Base-by-base conservation (phyloP, 2,329 filamentous ascomycete species). In the Pyricularia pennisetigena region DNA sequence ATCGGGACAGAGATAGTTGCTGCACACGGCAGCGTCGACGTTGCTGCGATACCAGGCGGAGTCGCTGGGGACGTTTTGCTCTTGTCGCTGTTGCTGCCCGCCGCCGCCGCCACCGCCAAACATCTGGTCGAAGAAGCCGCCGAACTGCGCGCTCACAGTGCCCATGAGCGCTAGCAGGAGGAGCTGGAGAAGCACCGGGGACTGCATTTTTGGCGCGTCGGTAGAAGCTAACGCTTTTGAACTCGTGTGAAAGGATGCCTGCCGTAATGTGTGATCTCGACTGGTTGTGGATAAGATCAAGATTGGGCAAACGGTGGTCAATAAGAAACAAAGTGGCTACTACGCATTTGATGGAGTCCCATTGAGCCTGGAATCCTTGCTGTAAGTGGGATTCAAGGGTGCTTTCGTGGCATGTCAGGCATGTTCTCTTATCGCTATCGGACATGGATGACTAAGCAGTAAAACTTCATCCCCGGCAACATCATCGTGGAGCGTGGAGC, bases 91-190 rank as follows among this genome's bases (percentile, higher is more conserved):
- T 72, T 87, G 85, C 69, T 86, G 82, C 14, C 82, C 80, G 23
- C 75, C 74, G 64, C 76, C 77, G 64, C 77, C 77, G 70, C 80
- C 83, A 72, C 86, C 86, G 73, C 88, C 85, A 78, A 99, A 98
- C 92, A 98, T 97, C 74, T 98, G 93, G 78, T 97, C 94, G 80
- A 98, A 99, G 86, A 99, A 97, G 76, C 92, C 66, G 59, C 66
- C 90, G 78, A 98, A 98, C 80, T 98, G 94, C 12, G 92, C 92
- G 69, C 85, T 81, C 4, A 84, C 88, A 20, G 86, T 79, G 70
- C 86, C 80, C 69, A 92, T 75, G 30, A 93, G 78, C 66, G 91
- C 80, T 20, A 93, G 76, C 24, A 88, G 72, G 63, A 84, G 73
- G 67, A 84, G 68, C n/a, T 75, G 70, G 49, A 78, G 65, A 32